Conservation (phyloP, 1,284 basidiomycete genomes). For the Naganishia sp. region DNA sequence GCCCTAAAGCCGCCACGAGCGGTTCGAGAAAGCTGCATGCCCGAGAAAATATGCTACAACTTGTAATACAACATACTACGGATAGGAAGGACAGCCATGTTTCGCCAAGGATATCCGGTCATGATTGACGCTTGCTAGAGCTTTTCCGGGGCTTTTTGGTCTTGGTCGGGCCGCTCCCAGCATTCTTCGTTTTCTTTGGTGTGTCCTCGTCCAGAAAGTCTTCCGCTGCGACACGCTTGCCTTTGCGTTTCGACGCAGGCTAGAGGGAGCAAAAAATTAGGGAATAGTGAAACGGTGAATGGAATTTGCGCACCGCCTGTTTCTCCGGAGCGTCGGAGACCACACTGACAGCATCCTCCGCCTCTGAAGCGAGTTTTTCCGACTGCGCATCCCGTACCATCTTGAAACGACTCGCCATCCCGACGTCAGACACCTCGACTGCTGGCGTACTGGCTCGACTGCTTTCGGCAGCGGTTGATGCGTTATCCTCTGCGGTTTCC, state of each 20-base stretch:
- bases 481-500: not conserved
- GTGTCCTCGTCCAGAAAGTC: conserved; percentile 20
- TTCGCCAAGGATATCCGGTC: not conserved
- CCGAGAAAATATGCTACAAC: conserved; percentile 7
- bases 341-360: not conserved
- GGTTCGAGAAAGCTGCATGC: not conserved
- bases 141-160: conserved; percentile 9
- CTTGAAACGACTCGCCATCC: conserved; percentile 30
- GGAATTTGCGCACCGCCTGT: not conserved
- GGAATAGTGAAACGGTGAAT: not conserved
- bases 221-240: conserved; percentile 22
- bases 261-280: not conserved
- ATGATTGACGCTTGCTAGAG: conserved; percentile 15
- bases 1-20: not conserved
- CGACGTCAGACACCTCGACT: conserved; percentile 3
- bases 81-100: not conserved
- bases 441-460: conserved; percentile 8
- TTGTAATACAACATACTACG: conserved; percentile 20
- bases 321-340: not conserved
- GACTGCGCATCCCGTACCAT: not conserved
- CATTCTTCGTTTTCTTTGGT: conserved; percentile 1
- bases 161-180: not conserved
- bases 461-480: not conserved
- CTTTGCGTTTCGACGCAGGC: conserved; percentile 10
- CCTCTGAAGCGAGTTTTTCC: not conserved